phyloP scores from a whole-genome alignment of 495 filamentous ascomycete species.

The Penicillium samsonianum region DNA sequence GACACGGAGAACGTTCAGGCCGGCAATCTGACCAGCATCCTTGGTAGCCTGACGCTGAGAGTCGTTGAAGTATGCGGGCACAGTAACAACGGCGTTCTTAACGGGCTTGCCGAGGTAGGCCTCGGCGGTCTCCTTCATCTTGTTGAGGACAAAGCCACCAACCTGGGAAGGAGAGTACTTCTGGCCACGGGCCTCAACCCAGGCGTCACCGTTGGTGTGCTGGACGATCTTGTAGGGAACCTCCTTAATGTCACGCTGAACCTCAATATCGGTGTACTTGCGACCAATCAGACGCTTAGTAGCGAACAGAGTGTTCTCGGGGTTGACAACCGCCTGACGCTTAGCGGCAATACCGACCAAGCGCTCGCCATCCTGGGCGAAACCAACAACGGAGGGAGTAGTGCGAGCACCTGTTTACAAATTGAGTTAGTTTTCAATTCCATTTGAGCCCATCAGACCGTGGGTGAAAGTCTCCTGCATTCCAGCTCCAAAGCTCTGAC shows the following conservation, averaged over 20 bases:
- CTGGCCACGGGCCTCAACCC: constrained; percentile 93
- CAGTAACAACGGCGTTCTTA: constrained; percentile 95
- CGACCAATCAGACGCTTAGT: constrained; percentile 99
- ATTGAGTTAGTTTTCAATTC: constrained; percentile 19
- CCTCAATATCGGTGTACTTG: constrained; percentile 94
- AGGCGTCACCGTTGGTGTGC: constrained; percentile 96
- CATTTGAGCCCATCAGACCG: neutral
- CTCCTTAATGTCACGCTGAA: constrained; percentile 97
- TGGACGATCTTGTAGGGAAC: constrained; percentile 99
- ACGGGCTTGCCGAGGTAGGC: constrained; percentile 82
- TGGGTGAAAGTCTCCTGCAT: neutral
- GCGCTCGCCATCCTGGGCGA: constrained; percentile 95
- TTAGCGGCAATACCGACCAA: constrained; percentile 98
- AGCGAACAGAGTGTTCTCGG: constrained; percentile 98
- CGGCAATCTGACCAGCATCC: constrained; percentile 94
- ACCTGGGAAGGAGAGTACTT: constrained; percentile 99
- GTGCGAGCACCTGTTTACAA: constrained; percentile 75
- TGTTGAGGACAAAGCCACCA: constrained; percentile 93
- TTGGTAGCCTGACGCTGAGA: constrained; percentile 97
- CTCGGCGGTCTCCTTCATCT: constrained; percentile 99
- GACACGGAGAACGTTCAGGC: constrained; percentile 93
- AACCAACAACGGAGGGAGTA: constrained; percentile 95
- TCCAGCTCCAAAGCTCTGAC: constrained; percentile 12
- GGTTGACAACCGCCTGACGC: constrained; percentile 98
- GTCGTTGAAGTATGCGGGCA: constrained; percentile 98